Percentiles rank a stretch among this genome's conserved stretches.
phyloP scores from a whole-genome alignment of 163 green algal species.

The Scenedesmus sp. region DNA sequence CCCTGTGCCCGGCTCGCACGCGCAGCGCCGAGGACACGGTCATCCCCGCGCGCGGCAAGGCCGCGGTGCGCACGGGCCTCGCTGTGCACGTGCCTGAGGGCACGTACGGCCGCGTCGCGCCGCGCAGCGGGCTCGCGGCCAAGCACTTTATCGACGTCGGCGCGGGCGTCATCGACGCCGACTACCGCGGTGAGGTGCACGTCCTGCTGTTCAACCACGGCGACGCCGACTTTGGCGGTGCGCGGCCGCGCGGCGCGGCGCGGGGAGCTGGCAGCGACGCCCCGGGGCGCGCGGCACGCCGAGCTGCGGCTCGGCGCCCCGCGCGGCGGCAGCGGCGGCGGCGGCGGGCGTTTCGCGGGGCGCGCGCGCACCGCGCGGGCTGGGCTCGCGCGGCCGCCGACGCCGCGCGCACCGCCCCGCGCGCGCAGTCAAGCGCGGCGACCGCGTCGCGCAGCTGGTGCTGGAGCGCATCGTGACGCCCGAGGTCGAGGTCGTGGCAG shows the following conservation, averaged over 20 bases:
- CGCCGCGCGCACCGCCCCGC: neutral
- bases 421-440: conserved; percentile 85
- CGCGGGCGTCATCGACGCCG: conserved; percentile 96
- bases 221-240: conserved; percentile 86
- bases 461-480: conserved; percentile 95
- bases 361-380: too few relatives aligned
- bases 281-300: too few relatives aligned
- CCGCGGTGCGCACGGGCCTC: conserved; percentile 90
- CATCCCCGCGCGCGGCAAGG: conserved; percentile 88
- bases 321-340: too few relatives aligned
- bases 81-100: conserved; percentile 87
- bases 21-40: conserved; percentile 88
- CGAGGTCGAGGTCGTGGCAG: conserved; percentile 90
- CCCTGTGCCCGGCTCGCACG: neutral
- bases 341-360: too few relatives aligned
- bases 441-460: conserved; percentile 97
- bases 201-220: conserved; percentile 99
- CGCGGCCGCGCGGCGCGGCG: neutral
- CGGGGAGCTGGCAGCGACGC: too few relatives aligned
- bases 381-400: neutral
- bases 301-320: too few relatives aligned
- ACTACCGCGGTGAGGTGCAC: conserved; percentile 87
- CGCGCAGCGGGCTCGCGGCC: conserved; percentile 93
- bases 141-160: conserved; percentile 98
- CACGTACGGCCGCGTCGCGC: conserved; percentile 96